A percentile compares a stretch with the other conserved stretches of the same genome.
These are phyloP conservation scores for Staphylotrichum tortipilum DNA, from an alignment of 495 filamentous ascomycete genomes.

Conservation along the genomic window DNA sequence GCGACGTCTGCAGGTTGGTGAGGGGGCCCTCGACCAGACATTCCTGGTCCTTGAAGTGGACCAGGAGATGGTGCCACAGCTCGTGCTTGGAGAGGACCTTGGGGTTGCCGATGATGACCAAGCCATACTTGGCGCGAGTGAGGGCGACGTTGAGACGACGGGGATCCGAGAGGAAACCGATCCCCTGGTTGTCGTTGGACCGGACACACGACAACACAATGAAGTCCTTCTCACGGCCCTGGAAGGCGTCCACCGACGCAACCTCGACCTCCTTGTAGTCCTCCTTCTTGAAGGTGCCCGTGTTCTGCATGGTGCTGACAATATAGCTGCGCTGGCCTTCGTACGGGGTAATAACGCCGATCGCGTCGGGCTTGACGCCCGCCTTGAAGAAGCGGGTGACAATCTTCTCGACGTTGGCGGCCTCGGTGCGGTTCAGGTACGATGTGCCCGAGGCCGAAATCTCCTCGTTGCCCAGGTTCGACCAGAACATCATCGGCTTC, in stretches of 20 bases:
- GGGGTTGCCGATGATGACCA: conserved; percentile 94
- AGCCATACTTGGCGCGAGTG: conserved; percentile 90
- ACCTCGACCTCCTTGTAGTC: conserved; percentile 99
- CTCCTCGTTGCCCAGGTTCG: conserved; percentile 93
- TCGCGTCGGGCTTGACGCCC: conserved; percentile 82
- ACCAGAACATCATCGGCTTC: conserved; percentile 99
- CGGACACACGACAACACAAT: conserved; percentile 97
- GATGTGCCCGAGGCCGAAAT: conserved; percentile 97
- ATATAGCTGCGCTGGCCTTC: conserved; percentile 98
- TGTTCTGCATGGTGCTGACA: conserved; percentile 97
- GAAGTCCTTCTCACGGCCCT: conserved; percentile 98
- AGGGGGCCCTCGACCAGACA: conserved; percentile 96
- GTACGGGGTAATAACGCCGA: conserved; percentile 98
- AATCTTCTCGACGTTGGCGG: conserved; percentile 95
- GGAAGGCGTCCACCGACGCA: conserved; percentile 96
- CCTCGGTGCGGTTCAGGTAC: conserved; percentile 95
- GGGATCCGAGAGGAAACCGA: conserved; percentile 97
- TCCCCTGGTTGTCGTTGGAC: conserved; percentile 98
- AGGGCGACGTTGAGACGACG: conserved; percentile 98
- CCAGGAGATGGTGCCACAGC: conserved; percentile 89
- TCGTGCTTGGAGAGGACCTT: conserved; percentile 98
- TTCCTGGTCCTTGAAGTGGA: conserved; percentile 96
- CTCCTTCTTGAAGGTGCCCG: conserved; percentile 95
- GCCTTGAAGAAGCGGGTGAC: conserved; percentile 99
- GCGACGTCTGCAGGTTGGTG: conserved; percentile 85